Percentiles rank a stretch among this genome's conserved stretches.
These are phyloP conservation scores for Candida dubliniensis DNA, from an alignment of 1,139 yeast genomes.

Conservation along the genomic window DNA sequence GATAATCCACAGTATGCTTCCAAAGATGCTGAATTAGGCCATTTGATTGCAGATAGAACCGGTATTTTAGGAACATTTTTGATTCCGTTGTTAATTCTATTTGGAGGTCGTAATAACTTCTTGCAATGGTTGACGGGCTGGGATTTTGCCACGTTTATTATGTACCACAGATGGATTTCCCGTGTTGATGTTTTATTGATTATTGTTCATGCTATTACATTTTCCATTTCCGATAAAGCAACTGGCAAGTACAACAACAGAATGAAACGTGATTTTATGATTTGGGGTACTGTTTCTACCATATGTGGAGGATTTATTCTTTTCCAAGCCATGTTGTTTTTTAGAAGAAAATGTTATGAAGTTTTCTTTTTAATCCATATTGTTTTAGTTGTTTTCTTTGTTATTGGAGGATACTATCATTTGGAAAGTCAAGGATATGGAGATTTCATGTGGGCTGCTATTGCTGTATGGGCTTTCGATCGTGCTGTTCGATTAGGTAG, in stretches of 20 bases:
- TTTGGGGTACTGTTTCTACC: conserved; percentile 32
- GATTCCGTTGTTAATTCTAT: conserved; percentile 37
- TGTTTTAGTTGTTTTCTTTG: conserved; percentile 38
- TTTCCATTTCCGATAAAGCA: conserved; percentile 33
- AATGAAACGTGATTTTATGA: conserved; percentile 6
- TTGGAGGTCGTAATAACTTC: conserved; percentile 48
- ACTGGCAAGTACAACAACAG: conserved; percentile 4
- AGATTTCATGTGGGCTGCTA: conserved; percentile 38
- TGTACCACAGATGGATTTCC: conserved; percentile 41
- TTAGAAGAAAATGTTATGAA: conserved; percentile 48
- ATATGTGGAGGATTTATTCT: conserved; percentile 35
- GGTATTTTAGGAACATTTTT: conserved; percentile 31
- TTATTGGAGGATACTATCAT: conserved; percentile 46
- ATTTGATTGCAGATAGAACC: conserved; percentile 29
- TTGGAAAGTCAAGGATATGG: conserved; percentile 40
- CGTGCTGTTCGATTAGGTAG: conserved; percentile 39
- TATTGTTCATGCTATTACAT: conserved; percentile 28
- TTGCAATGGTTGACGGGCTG: conserved; percentile 42
- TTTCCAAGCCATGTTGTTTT: conserved; percentile 38
- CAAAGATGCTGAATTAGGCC: conserved; percentile 23
- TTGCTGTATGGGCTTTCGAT: conserved; percentile 48
- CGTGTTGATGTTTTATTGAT: conserved; percentile 30
- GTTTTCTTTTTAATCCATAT: conserved; percentile 43
- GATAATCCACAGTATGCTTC: conserved; percentile 25
- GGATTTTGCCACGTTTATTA: conserved; percentile 38